Evolutionary conservation across 2,329 filamentous ascomycete species (phyloP).

Genomic region (Aspergillus eucalypticola): DNA sequence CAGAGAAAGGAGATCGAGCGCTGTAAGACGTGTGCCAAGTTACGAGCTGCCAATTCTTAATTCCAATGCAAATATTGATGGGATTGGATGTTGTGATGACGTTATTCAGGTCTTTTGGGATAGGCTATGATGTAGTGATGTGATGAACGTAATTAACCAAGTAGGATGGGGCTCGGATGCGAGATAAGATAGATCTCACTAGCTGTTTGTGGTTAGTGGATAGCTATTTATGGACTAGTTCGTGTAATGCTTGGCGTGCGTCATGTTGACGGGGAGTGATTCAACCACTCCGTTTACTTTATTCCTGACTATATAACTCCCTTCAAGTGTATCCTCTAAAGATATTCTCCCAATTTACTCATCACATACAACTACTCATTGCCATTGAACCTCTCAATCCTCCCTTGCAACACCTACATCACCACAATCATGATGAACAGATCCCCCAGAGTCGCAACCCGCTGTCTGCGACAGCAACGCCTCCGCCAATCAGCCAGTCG

Average conservation of each 20-base stretch:
- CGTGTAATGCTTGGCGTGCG: background rate
- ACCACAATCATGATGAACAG: conserved; percentile 4
- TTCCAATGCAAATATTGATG: too few relatives aligned
- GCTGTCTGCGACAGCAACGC: conserved; percentile 3
- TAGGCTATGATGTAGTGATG: too few relatives aligned
- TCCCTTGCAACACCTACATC: background rate
- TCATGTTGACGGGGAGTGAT: background rate
- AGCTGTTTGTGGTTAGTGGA: too few relatives aligned
- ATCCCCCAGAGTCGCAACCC: conserved; percentile 1
- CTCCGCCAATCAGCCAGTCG: background rate
- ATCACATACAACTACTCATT: background rate
- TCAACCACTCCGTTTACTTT: background rate
- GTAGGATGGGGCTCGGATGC: too few relatives aligned
- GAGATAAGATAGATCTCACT: too few relatives aligned
- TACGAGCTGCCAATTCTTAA: too few relatives aligned
- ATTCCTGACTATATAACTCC: background rate
- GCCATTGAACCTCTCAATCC: background rate
- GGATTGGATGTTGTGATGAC: too few relatives aligned
- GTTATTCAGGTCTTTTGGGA: too few relatives aligned
- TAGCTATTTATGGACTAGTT: too few relatives aligned
- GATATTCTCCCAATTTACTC: background rate
- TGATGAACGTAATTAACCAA: too few relatives aligned
- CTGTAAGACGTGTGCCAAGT: too few relatives aligned
- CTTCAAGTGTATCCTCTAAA: background rate
- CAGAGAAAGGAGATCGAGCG: too few relatives aligned